Base-by-base conservation (phyloP, 257 asterid species). In the Capsicum chinense region DNA sequence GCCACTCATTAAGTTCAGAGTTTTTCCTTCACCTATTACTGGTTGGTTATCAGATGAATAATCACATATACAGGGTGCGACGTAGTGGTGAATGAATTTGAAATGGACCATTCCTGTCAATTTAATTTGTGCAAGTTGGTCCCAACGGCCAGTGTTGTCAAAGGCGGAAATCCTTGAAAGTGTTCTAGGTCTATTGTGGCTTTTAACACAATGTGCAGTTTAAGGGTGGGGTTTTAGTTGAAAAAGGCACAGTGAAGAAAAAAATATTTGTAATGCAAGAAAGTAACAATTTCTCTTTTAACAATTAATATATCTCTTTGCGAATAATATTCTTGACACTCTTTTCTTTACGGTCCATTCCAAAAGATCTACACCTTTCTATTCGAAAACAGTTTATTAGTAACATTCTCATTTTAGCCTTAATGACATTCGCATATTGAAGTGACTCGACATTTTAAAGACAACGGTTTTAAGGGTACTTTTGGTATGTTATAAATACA, bases 41-140 rank as follows among this genome's bases (percentile, higher is more conserved):
- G 78, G 14, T 69, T 69, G 17, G 79, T 17, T 70, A 39, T 70
- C 17, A 42, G 79, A 70, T 69, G 26, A 69, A 19, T 19, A 70
- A 17, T 70, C 56, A 70, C 16, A 70, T 16, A 48, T 9, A 8
- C 15, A 42, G 4, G 9, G 54, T 69, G 57, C 44, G 79, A 44
- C 79, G 56, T 15, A 9, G 50, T 17, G 5, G 79, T 17, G 16
- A 17, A 70, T 70, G 56, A 42, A 17, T 56, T 9, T 70, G 79
- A 5, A 48, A 42, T 42, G 35, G 56, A 16, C 79, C 56, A 42
- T 42, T 68, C 13, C 11, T 37, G 6, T 68, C 52, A 26, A 26
- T 26, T 26, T 26, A 26, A 26, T 26, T 26, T 35, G 50, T 3
- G 0, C 74, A 67, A 6, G 19, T 67, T 44, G 74, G 74, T 67